Evolutionary conservation across 352 stramenopile genomes (phyloP).

Genomic region (Phytophthora vignae): DNA sequence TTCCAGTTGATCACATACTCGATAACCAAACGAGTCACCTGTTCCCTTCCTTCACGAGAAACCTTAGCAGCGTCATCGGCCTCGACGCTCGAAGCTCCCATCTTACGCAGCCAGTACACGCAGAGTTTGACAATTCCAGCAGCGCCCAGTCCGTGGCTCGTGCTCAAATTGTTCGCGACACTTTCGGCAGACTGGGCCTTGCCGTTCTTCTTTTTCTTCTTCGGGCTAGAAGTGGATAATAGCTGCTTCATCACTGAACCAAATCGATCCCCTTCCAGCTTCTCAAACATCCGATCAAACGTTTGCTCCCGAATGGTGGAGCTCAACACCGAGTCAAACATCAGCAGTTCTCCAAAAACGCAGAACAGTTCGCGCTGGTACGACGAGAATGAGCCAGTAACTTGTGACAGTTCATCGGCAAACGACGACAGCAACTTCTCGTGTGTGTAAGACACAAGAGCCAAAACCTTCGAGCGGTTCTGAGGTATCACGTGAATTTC

Average conservation of each 20-base stretch:
- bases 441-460: conserved; percentile 59
- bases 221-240: conserved; percentile 27
- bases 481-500: conserved; percentile 85
- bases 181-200: background rate
- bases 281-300: conserved; percentile 55
- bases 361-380: conserved; percentile 74
- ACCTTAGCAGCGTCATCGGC: conserved; percentile 3
- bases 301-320: conserved; percentile 48
- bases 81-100: background rate
- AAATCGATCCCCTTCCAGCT: conserved; percentile 48
- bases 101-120: conserved; percentile 63
- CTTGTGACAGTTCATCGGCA: conserved; percentile 24
- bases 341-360: conserved; percentile 80
- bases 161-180: conserved; percentile 5
- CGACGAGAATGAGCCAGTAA: conserved; percentile 31
- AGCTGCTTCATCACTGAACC: conserved; percentile 49
- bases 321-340: conserved; percentile 69
- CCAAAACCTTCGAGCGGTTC: conserved; percentile 68
- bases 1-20: conserved; percentile 65
- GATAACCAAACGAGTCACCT: conserved; percentile 57
- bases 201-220: conserved; percentile 26
- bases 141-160: conserved; percentile 37
- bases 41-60: conserved; percentile 28
- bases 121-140: conserved; percentile 83
- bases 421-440: conserved; percentile 59